Evolutionary conservation across 116 monocot genomes (phyloP).

Genomic region (Cymodocea nodosa): DNA sequence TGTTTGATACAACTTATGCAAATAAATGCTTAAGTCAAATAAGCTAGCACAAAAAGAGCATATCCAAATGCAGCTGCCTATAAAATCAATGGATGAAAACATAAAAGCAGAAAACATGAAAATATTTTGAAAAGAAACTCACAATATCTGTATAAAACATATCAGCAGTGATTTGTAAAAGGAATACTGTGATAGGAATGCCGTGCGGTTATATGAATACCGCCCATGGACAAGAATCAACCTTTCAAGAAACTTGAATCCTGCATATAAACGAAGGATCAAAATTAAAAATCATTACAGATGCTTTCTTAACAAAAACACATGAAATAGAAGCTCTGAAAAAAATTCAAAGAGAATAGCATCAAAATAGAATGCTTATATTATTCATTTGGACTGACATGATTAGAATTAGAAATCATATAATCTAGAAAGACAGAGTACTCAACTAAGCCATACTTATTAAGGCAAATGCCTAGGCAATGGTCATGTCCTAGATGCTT

Average conservation of each 20-base stretch:
- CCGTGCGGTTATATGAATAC: conserved; percentile 96
- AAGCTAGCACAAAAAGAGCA: too few relatives aligned
- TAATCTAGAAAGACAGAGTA: too few relatives aligned
- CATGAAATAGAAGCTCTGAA: too few relatives aligned
- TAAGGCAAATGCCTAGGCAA: too few relatives aligned
- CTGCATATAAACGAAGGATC: conserved; percentile 17
- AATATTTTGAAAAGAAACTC: conserved; percentile 18
- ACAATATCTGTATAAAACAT: conserved; percentile 98
- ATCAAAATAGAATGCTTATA: too few relatives aligned
- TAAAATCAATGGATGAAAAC: neutral
- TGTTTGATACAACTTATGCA: too few relatives aligned
- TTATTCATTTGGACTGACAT: too few relatives aligned
- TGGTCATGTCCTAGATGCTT: too few relatives aligned
- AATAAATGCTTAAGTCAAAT: too few relatives aligned
- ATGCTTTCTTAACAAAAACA: neutral
- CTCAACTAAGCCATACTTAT: too few relatives aligned
- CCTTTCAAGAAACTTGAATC: conserved; percentile 92
- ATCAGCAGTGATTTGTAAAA: conserved; percentile 95
- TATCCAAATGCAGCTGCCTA: neutral
- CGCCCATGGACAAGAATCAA: conserved; percentile 98
- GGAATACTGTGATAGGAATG: conserved; percentile 96
- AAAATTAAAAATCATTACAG: neutral
- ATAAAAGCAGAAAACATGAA: neutral
- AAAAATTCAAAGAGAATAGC: too few relatives aligned
- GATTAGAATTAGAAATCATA: too few relatives aligned